Evolutionary conservation across 768 basidiomycete genomes (phyloP).

Genomic region (Calocybe gangraenosa): DNA sequence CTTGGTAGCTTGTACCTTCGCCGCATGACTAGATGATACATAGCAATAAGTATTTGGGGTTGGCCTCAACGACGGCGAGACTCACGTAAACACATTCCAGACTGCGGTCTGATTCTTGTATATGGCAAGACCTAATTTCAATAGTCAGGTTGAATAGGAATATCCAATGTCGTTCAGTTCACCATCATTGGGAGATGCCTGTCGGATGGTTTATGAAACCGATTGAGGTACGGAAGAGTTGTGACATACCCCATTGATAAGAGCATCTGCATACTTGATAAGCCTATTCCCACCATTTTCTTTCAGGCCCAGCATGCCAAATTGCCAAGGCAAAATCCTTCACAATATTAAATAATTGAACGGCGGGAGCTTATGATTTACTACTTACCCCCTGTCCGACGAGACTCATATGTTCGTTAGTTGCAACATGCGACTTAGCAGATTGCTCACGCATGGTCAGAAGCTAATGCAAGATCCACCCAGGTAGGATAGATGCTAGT

Average conservation of each 20-base stretch:
- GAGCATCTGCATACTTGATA: slow-evolving; percentile 51
- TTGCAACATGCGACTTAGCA: not conserved
- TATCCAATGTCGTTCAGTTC: not conserved
- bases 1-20: slow-evolving; percentile 28
- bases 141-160: not conserved
- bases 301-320: slow-evolving; percentile 42
- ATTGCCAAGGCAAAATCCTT: slow-evolving; percentile 61
- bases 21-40: slow-evolving; percentile 24
- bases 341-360: not conserved
- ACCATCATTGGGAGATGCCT: slow-evolving; percentile 58
- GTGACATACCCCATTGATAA: slow-evolving; percentile 39
- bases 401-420: not conserved
- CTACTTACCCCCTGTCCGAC: slow-evolving; percentile 25
- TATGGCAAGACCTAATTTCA: slow-evolving; percentile 36
- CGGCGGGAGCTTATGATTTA: too few species aligned
- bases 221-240: not conserved
- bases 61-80: slow-evolving; percentile 11
- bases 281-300: slow-evolving; percentile 49
- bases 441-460: slow-evolving; percentile 42
- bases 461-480: slow-evolving; percentile 44
- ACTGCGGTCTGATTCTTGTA: slow-evolving; percentile 50
- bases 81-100: slow-evolving; percentile 48
- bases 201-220: not conserved
- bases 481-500: slow-evolving; percentile 45
- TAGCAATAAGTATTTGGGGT: not conserved